Evolutionary conservation across 1,284 basidiomycete species (phyloP), one percentile per base, ranked within the genome.

Genomic region (Erythrobasidium hasegawianum): DNA sequence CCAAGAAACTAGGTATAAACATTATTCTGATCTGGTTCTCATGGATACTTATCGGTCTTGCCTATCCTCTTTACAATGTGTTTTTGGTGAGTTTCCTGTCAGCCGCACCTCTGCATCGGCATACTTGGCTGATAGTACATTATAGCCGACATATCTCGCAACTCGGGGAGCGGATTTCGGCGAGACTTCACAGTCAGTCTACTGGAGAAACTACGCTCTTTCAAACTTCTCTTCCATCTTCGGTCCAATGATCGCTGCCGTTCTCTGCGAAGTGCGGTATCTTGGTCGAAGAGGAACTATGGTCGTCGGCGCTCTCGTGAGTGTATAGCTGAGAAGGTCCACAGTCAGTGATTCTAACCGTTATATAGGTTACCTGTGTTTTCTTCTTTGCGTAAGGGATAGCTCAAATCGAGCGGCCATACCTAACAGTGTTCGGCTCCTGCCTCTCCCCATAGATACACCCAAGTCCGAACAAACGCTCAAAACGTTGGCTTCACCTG

Each of bases 401-500:
- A 11, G 40, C 11, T 41, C 11, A 41, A n/a, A 11, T 11, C 40
- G 10, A 41, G 40, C 40, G 10, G 40, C 10, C 40, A n/a, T 41
- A 11, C n/a, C n/a, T n/a, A n/a, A n/a, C n/a, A n/a, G n/a, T n/a
- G n/a, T n/a, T n/a, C n/a, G n/a, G n/a, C n/a, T n/a, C n/a, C n/a
- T n/a, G n/a, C n/a, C n/a, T n/a, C n/a, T n/a, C n/a, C n/a, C n/a
- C n/a, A n/a, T n/a, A n/a, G n/a, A n/a, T n/a, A n/a, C 87, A 49
- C 69, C 81, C 29, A 71, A 87, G 9, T 88, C 86, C 85, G 84
- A 83, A 7, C 80, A 86, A 1, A 83, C 81, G 68, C 85, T 86
- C 13, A 84, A 85, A 0, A 79, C 88, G 43, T 80, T 84, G 0
- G 79, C 85, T 57, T 85, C 83, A 43, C 33, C 54, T 38, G 26